Base-by-base conservation (phyloP, 805 yeast species). In the Huiozyma naganishii region DNA sequence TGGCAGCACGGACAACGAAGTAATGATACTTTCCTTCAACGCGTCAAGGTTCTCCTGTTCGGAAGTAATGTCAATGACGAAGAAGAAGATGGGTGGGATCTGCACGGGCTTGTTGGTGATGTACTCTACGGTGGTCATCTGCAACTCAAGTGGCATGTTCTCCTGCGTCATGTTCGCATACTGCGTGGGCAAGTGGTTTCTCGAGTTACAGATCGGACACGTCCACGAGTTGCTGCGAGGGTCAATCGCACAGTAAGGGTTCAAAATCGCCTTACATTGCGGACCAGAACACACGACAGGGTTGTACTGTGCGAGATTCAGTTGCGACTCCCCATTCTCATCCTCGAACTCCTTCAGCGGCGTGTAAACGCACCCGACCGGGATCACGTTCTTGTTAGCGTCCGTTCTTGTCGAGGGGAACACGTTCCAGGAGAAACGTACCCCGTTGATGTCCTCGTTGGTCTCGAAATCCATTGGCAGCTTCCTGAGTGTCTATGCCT, bases 281-380 rank as follows among this genome's bases (percentile, higher is more conserved):
- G 79, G 75, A 45, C 72, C 67, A 43, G 88, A 74, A 68, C 97
- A 89, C 37, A 77, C 66, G 41, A 80, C 79, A 9, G 97, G 97
- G 62, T 89, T 95, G 64, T 88, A 87, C 54, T 76, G 76, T 45
- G 90, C 87, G 42, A 84, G 67, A 12, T 86, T 81, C 49, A 87
- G 69, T 50, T 32, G 13, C 17, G 37, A 36, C 6, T 37, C 27
- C 5, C 44, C 44, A 5, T 41, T 40, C 28, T 41, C 44, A 27
- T 81, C 88, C 47, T 81, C 83, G 52, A 84, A 76, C 45, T 77
- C 77, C 56, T 86, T 79, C 54, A 92, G 73, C 7, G 99, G 99
- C n/a, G 97, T 89, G 70, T 88, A 92, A 49, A 92, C 68, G 44
- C 95, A 82, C 36, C 97, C 95, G 33, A 92, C 80, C 9, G 99